Evolutionary conservation across 1,139 yeast genomes (phyloP).

Genomic region (Debaryomyces robertsiae): DNA sequence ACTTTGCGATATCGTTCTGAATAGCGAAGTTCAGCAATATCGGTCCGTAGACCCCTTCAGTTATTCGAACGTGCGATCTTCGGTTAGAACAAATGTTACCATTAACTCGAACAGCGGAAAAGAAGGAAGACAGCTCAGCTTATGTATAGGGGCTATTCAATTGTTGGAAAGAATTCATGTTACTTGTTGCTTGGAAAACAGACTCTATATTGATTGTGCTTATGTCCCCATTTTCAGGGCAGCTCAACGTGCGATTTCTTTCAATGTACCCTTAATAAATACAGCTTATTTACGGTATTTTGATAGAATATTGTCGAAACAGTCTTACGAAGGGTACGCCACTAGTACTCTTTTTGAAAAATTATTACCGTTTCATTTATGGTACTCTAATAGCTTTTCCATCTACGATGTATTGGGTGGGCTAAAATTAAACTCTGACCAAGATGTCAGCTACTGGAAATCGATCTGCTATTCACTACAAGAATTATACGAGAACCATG

Average conservation of each 20-base stretch:
- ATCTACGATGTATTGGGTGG: conserved; percentile 37
- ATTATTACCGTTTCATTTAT: conserved; percentile 47
- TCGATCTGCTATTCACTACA: conserved; percentile 42
- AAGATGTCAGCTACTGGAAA: conserved; percentile 36
- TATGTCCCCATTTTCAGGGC: conserved; percentile 30
- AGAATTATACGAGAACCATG: conserved; percentile 35
- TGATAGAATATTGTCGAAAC: conserved; percentile 37
- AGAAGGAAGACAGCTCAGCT: conserved; percentile 24
- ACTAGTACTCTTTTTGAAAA: conserved; percentile 21
- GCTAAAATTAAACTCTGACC: conserved; percentile 29
- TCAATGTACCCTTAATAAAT: conserved; percentile 34
- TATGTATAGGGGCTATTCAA: conserved; percentile 55
- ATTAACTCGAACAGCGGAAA: conserved; percentile 14
- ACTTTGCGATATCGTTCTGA: conserved; percentile 30
- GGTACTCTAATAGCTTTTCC: conserved; percentile 50
- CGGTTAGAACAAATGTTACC: conserved; percentile 9
- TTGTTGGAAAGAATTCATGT: conserved; percentile 26
- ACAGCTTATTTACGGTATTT: conserved; percentile 35
- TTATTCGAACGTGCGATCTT: conserved; percentile 15
- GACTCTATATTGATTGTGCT: conserved; percentile 22
- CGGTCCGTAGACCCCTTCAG: conserved; percentile 13
- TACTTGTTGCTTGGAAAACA: conserved; percentile 18
- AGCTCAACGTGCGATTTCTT: conserved; percentile 23
- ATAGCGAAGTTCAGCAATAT: conserved; percentile 28
- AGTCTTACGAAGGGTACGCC: conserved; percentile 19